These are phyloP conservation scores for Cryptococcus neoformans DNA, from an alignment of 1,284 basidiomycete genomes.

Conservation along the genomic window DNA sequence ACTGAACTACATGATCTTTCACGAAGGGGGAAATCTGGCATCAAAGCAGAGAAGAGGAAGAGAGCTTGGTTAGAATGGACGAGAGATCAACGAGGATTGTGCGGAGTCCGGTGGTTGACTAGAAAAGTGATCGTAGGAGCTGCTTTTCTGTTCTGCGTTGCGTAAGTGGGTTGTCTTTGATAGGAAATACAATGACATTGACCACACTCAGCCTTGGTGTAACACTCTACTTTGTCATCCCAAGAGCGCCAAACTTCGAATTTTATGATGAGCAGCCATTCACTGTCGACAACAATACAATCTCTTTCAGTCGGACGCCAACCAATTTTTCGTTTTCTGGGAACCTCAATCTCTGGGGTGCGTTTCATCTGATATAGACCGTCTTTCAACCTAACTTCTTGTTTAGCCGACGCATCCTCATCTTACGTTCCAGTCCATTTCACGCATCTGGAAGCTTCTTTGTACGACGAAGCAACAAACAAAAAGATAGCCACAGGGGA, in stretches of 20 bases:
- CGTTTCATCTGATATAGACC: constrained; percentile 6
- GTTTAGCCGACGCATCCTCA: constrained; percentile 59
- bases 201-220: constrained; percentile 59
- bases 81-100: constrained; percentile 67
- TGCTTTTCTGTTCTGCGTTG: constrained; percentile 60
- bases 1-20: constrained; percentile 71
- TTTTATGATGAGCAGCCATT: constrained; percentile 63
- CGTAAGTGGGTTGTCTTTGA: constrained; percentile 54
- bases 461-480: constrained; percentile 59
- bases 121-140: constrained; percentile 64
- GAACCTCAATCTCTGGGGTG: constrained; percentile 61
- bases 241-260: constrained; percentile 68
- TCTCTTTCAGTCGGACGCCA: constrained; percentile 63
- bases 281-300: constrained; percentile 57
- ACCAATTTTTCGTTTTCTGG: constrained; percentile 84
- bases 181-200: not conserved
- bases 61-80: constrained; percentile 66
- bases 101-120: constrained; percentile 68
- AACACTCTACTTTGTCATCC: constrained; percentile 69
- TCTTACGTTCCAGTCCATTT: constrained; percentile 74
- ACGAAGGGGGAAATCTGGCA: constrained; percentile 62
- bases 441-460: constrained; percentile 59
- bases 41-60: constrained; percentile 57
- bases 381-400: not conserved
- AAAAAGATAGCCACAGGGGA: constrained; percentile 65